Evolutionary conservation across 768 basidiomycete species (phyloP), one percentile per base, ranked within the genome.

Genomic region (Pleurotus tuber-regium): DNA sequence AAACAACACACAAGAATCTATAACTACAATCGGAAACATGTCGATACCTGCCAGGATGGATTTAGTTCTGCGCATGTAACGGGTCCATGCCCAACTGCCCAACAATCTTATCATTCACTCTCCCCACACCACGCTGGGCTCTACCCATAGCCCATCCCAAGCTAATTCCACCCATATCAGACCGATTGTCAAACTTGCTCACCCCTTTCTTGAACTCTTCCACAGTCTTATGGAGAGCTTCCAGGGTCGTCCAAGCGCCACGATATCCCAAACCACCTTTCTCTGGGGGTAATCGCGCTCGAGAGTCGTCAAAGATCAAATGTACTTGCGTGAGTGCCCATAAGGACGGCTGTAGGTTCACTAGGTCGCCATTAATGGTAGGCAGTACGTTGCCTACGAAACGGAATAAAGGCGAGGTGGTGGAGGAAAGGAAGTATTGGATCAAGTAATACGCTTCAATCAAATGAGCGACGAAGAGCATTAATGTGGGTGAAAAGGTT

Each of bases 221-320:
- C 12, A 68, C 71, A 1, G 84, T 83, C 60, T 78, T 80, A 57
- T 78, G 73, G n/a, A 84, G 50, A 1, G 77, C 85, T 57, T 83
- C 72, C 10, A 80, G 50, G 8, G 82, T 83, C 3, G 77, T 84
- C 71, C 80, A 86, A 1, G 70, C 65, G 3, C 83, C 82, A 26
- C 64, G 60, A 59, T 85, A 87, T 23, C 83, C 84, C n/a, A 87
- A 69, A 1, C 84, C 84, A 3, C 84, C 84, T 51, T 82, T 68
- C 40, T 67, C 63, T 0, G 82, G 77, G 3, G 77, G 57, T 33
- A 80, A 62, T 2, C 83, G 71, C 21, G 84, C 84, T 33, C 82
- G 75, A n/a, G 81, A 80, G 59, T 86, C 84, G 40, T 86, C 82
- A 48, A 84, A 83, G 24, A 86, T 71, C 41, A 85, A 60, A 56